Conservation (phyloP, 805 yeast species). For the Saccharomycopsis selenospora region DNA sequence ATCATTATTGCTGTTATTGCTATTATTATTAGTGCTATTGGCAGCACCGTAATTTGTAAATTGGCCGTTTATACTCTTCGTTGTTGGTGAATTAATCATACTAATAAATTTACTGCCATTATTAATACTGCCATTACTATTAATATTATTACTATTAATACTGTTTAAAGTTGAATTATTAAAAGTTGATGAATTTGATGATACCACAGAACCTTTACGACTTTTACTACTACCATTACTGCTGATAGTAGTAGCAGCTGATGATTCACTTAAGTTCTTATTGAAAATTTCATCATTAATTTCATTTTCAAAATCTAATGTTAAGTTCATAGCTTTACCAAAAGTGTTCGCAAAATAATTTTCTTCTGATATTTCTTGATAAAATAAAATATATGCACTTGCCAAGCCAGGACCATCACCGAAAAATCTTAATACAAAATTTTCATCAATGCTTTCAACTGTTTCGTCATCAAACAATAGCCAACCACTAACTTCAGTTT, state of each 20-base stretch:
- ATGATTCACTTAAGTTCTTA: not conserved
- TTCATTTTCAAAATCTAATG: constrained; percentile 13
- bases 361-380: constrained; percentile 49
- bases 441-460: constrained; percentile 80
- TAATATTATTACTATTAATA: not conserved
- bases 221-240: not conserved
- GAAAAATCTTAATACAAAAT: constrained; percentile 74
- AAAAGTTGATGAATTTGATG: not conserved
- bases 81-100: not conserved
- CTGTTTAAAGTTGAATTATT: not conserved
- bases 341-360: constrained; percentile 25
- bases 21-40: not conserved
- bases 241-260: not conserved
- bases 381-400: constrained; percentile 85
- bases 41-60: no score
- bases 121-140: not conserved
- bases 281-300: constrained; percentile 4
- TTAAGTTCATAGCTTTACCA: constrained; percentile 3
- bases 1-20: constrained; percentile 1
- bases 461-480: constrained; percentile 91
- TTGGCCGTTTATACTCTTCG: no score
- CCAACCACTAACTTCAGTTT: constrained; percentile 78
- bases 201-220: not conserved
- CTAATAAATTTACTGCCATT: not conserved
- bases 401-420: constrained; percentile 87